Evolutionary conservation across 495 filamentous ascomycete genomes (phyloP).

Genomic region (Hamigera avellanea): DNA sequence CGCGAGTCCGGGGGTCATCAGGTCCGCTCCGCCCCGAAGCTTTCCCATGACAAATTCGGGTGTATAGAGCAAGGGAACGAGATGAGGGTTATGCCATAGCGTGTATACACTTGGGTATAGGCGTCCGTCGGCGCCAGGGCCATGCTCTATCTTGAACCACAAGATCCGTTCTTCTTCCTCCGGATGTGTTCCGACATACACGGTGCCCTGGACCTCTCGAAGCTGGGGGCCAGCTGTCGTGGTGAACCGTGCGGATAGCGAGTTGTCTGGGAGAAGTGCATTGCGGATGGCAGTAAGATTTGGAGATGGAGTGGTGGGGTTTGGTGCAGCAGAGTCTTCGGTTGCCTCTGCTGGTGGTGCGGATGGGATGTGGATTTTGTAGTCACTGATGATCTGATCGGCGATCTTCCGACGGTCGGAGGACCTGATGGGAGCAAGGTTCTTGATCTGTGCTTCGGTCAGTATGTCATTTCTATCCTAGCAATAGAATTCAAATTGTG

Average conservation of each 20-base stretch:
- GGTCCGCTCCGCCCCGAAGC: slow-evolving; percentile 51
- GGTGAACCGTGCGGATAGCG: slow-evolving; percentile 52
- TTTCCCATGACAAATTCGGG: slow-evolving; percentile 51
- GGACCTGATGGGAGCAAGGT: slow-evolving; percentile 54
- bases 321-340: slow-evolving; percentile 23
- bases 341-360: slow-evolving; percentile 18
- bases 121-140: slow-evolving; percentile 29
- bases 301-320: slow-evolving; percentile 21
- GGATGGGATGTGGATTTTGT: slow-evolving; percentile 37
- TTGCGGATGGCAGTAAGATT: slow-evolving; percentile 46
- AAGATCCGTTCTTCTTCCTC: slow-evolving; percentile 52
- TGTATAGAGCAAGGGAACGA: slow-evolving; percentile 55
- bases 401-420: slow-evolving; percentile 62
- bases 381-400: slow-evolving; percentile 57
- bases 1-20: slow-evolving; percentile 67
- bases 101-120: slow-evolving; percentile 63
- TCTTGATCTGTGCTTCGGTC: slow-evolving; percentile 45
- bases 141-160: slow-evolving; percentile 59
- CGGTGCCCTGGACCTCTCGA: slow-evolving; percentile 48
- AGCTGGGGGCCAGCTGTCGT: slow-evolving; percentile 58
- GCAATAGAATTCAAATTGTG: too few relatives aligned
- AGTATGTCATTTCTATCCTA: too few relatives aligned
- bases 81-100: slow-evolving; percentile 50
- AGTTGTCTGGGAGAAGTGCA: slow-evolving; percentile 53
- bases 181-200: slow-evolving; percentile 51